A percentile compares a stretch with the other conserved stretches of the same genome.
phyloP scores from a whole-genome alignment of 2,329 filamentous ascomycete genomes.

The Penicillium freii region DNA sequence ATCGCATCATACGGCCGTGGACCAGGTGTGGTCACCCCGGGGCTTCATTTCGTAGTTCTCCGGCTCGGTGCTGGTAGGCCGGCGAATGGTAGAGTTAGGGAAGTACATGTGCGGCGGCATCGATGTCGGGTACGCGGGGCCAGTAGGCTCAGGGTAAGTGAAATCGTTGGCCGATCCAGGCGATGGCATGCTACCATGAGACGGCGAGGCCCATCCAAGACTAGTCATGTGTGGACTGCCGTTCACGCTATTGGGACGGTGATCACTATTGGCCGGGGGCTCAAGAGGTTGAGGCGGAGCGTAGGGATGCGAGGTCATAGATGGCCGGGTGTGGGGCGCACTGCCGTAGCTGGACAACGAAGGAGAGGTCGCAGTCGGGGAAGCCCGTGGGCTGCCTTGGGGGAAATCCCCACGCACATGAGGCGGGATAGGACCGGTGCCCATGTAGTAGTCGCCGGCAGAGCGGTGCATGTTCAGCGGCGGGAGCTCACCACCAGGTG shows the following conservation, averaged over 20 bases:
- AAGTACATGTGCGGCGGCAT: constrained; percentile 69
- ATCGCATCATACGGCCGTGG: constrained; percentile 34
- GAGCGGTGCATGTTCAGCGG: constrained; percentile 68
- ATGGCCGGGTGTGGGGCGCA: constrained; percentile 51
- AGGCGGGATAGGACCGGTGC: constrained; percentile 73
- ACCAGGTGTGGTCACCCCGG: constrained; percentile 38
- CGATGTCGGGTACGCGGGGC: constrained; percentile 48
- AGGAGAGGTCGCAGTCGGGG: constrained; percentile 63
- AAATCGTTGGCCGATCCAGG: constrained; percentile 72
- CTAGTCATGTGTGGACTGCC: constrained; percentile 83
- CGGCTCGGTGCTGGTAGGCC: constrained; percentile 73
- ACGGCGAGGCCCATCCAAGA: constrained; percentile 83
- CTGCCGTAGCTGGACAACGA: constrained; percentile 60
- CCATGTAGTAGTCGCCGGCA: constrained; percentile 72
- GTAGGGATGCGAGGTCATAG: constrained; percentile 85
- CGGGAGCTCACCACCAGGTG: constrained; percentile 72
- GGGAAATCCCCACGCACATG: constrained; percentile 77
- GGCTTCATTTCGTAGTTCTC: constrained; percentile 64
- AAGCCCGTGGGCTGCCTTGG: constrained; percentile 65
- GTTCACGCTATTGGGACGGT: constrained; percentile 69
- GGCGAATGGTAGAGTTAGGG: constrained; percentile 64
- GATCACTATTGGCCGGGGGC: constrained; percentile 73
- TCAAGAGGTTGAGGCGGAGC: constrained; percentile 83
- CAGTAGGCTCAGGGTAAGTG: constrained; percentile 72
- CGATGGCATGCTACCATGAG: constrained; percentile 69